Evolutionary conservation across 2,329 filamentous ascomycete genomes (phyloP).

Genomic region (Colletotrichum paranaense): DNA sequence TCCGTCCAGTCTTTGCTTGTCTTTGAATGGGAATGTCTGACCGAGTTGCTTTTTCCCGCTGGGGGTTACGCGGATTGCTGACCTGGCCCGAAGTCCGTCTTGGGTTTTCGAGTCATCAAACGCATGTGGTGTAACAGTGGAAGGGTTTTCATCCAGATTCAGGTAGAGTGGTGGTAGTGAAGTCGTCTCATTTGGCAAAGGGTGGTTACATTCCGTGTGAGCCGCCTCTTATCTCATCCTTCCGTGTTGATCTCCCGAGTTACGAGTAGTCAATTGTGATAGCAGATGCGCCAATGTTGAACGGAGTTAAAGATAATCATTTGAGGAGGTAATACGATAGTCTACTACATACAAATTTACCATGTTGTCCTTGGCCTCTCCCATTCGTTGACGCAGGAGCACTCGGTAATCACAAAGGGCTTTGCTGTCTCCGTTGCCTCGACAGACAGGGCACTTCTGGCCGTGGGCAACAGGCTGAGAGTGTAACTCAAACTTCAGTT

Average conservation of each 20-base stretch:
- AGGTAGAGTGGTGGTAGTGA: not conserved
- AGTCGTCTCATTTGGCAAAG: no score
- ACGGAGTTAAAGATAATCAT: no score
- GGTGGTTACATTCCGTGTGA: no score
- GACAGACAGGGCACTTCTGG: constrained; percentile 8
- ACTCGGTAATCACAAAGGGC: not conserved
- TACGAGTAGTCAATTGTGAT: no score
- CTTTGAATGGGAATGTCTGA: not conserved
- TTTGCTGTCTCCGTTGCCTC: not conserved
- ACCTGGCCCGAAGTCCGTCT: constrained; percentile 6
- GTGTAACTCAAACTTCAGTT: constrained; percentile 19
- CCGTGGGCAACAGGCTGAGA: constrained; percentile 10
- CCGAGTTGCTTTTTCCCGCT: not conserved
- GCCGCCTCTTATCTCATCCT: no score
- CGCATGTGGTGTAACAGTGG: not conserved
- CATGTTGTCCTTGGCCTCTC: not conserved
- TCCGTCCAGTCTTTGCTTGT: not conserved
- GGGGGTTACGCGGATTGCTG: not conserved
- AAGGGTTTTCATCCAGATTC: not conserved
- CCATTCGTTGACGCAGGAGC: not conserved
- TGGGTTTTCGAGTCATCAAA: not conserved
- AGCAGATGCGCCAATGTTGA: no score
- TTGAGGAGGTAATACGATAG: no score
- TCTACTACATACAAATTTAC: no score
- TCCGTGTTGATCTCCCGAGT: no score